Base-by-base conservation (phyloP, 176 grass and related monocot genomes). In the Avena atlantica region DNA sequence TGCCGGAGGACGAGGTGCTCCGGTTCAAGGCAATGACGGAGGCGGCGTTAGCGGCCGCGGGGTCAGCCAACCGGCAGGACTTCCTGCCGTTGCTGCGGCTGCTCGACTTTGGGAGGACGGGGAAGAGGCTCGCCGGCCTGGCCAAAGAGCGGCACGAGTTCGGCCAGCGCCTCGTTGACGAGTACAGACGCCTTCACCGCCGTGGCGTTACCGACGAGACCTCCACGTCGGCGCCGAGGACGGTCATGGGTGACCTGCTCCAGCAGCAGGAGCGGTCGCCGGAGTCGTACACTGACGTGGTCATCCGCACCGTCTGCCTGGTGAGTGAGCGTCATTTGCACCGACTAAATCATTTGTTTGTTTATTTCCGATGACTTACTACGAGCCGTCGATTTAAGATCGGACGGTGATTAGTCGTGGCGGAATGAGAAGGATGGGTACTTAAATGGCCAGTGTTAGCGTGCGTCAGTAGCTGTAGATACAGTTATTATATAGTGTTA, bases 251-350 rank as follows among this genome's bases (percentile, higher is more conserved):
- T 15, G 86, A 90, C 49, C 67, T 98, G 50, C 66, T 95, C 58
- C 84, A 78, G 70, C 77, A 81, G 78, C 88, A 92, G 53, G 65
- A 80, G 24, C 12, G 4, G 53, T 87, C 91, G 45, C 91, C 89
- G 74, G 87, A 98, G 82, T 64, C 25, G 48, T 93, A 89, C 76
- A 68, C 74, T 9, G 91, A 95, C 84, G 87, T 79, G 31, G 76
- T 91, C 63, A 85, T 98, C 58, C 85, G 91, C 64, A 84, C 63
- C 9, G 53, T 95, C 15, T 91, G 88, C 76, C 13, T 93, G 95
- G 95, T 93, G 64, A 87, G 84, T 83, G 1, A 42, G 59, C 49
- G 29, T 8, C 29, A 29, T 66, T 9, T 49, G 24, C 24, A 29
- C 16, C 9, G 12, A 16, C 44, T 49, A 51, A 51, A 27, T 27